Evolutionary conservation across 192 early-diverging fungal species (phyloP).

Genomic region (Coemansia sp.): DNA sequence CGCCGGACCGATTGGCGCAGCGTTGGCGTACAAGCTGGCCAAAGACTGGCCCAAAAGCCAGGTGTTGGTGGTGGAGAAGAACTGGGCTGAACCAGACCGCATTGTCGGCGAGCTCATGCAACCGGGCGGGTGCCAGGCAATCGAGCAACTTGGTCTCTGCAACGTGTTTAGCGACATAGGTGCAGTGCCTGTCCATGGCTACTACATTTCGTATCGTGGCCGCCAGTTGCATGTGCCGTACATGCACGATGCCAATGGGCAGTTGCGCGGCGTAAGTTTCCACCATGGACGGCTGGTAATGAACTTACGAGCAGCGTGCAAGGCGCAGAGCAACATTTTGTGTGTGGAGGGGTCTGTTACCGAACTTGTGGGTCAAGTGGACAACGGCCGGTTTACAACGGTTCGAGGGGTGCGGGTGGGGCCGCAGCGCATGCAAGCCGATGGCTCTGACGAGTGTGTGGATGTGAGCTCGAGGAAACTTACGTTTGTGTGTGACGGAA

Average conservation of each 20-base stretch:
- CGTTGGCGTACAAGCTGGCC: conserved; percentile 78
- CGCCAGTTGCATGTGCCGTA: conserved; percentile 73
- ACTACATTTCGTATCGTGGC: conserved; percentile 72
- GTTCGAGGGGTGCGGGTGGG: conserved; percentile 34
- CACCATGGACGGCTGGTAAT: conserved; percentile 94
- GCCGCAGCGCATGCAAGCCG: conserved; percentile 8
- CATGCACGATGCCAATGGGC: conserved; percentile 51
- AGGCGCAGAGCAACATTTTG: conserved; percentile 63
- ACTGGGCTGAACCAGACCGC: conserved; percentile 90
- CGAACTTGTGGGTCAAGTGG: conserved; percentile 57
- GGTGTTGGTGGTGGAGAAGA: conserved; percentile 67
- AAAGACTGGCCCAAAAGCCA: conserved; percentile 65
- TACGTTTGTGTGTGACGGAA: conserved; percentile 90
- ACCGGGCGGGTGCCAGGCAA: conserved; percentile 85
- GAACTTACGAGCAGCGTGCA: conserved; percentile 70
- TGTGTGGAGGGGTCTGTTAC: conserved; percentile 76
- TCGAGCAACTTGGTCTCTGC: conserved; percentile 73
- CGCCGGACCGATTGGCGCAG: conserved; percentile 89
- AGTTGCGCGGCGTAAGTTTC: conserved; percentile 73
- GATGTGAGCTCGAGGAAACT: conserved; percentile 52
- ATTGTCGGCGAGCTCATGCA: conserved; percentile 98
- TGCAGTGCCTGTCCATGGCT: conserved; percentile 80
- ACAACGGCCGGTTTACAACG: background rate
- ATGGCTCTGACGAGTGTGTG: conserved; percentile 21
- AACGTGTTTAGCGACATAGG: conserved; percentile 79